phyloP scores from a whole-genome alignment of 352 stramenopile species.

The Pythium inflatum region DNA sequence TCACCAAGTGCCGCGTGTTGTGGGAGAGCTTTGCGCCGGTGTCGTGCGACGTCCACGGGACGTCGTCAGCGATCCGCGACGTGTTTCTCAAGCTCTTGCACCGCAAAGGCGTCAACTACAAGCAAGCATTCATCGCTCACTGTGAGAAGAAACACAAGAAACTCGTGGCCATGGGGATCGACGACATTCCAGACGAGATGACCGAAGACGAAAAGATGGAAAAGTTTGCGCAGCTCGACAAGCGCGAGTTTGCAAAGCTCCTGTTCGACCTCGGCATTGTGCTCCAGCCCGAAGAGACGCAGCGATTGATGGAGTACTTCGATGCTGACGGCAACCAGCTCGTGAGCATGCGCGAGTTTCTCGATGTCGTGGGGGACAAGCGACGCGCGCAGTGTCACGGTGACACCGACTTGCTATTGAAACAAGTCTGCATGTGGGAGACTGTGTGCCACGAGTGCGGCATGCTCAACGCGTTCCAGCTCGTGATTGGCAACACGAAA shows the following conservation, averaged over 20 bases:
- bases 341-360: slow-evolving; percentile 81
- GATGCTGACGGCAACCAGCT: slow-evolving; percentile 66
- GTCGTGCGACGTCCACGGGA: slow-evolving; percentile 89
- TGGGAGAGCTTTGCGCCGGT: slow-evolving; percentile 88
- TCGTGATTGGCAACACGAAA: slow-evolving; percentile 63
- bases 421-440: slow-evolving; percentile 90
- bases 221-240: slow-evolving; percentile 52
- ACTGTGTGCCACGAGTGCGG: slow-evolving; percentile 91
- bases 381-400: slow-evolving; percentile 69
- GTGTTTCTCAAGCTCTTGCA: slow-evolving; percentile 92
- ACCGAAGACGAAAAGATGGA: slow-evolving; percentile 67
- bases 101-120: slow-evolving; percentile 87
- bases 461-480: slow-evolving; percentile 90
- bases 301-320: slow-evolving; percentile 88
- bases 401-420: slow-evolving; percentile 76
- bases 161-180: slow-evolving; percentile 50
- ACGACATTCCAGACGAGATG: slow-evolving; percentile 68
- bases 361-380: slow-evolving; percentile 82
- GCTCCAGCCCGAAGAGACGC: slow-evolving; percentile 77
- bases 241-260: slow-evolving; percentile 59
- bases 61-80: slow-evolving; percentile 84
- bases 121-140: slow-evolving; percentile 73
- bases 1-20: slow-evolving; percentile 62
- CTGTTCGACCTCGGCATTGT: slow-evolving; percentile 77
- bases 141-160: slow-evolving; percentile 65